Evolutionary conservation across 2,329 filamentous ascomycete species (phyloP).

Genomic region (Sporothrix euskadiensis): DNA sequence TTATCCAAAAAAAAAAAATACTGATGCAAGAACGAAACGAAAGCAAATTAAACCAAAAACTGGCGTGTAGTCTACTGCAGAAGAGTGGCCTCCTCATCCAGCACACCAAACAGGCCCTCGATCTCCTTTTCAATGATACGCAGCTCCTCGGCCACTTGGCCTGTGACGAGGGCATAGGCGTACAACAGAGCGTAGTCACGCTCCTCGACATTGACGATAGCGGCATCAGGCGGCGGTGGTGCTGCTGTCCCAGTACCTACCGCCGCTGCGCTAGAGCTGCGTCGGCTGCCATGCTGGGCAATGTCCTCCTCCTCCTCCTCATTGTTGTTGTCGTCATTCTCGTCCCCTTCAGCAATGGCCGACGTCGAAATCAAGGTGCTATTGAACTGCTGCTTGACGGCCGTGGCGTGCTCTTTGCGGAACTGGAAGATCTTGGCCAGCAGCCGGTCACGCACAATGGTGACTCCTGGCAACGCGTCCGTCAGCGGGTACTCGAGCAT

Average conservation of each 20-base stretch:
- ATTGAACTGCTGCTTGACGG: conserved; percentile 26
- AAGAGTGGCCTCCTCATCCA: conserved; percentile 60
- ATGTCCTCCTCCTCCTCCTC: not conserved
- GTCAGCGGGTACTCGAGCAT: conserved; percentile 93
- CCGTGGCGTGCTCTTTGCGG: conserved; percentile 62
- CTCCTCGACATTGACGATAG: conserved; percentile 56
- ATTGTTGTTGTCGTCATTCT: not conserved
- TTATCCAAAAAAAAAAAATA: not conserved
- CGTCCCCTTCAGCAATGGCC: not conserved
- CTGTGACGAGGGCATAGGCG: conserved; percentile 75
- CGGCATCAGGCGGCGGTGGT: not conserved
- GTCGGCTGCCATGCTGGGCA: not conserved
- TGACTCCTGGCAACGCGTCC: conserved; percentile 81
- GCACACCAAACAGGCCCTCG: conserved; percentile 62
- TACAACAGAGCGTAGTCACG: conserved; percentile 90
- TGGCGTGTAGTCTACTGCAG: conserved; percentile 46
- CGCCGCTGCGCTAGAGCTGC: not conserved
- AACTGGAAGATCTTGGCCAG: conserved; percentile 88
- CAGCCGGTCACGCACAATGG: conserved; percentile 76
- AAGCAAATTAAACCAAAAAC: not conserved
- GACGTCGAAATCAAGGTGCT: not conserved
- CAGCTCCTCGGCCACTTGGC: conserved; percentile 66
- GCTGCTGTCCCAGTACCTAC: not conserved
- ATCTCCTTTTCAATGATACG: conserved; percentile 61
- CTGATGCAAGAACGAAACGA: not conserved